A percentile compares a stretch with the other conserved stretches of the same genome.
Conservation (phyloP, 2,329 filamentous ascomycete genomes). For the Aspergillus tanneri region DNA sequence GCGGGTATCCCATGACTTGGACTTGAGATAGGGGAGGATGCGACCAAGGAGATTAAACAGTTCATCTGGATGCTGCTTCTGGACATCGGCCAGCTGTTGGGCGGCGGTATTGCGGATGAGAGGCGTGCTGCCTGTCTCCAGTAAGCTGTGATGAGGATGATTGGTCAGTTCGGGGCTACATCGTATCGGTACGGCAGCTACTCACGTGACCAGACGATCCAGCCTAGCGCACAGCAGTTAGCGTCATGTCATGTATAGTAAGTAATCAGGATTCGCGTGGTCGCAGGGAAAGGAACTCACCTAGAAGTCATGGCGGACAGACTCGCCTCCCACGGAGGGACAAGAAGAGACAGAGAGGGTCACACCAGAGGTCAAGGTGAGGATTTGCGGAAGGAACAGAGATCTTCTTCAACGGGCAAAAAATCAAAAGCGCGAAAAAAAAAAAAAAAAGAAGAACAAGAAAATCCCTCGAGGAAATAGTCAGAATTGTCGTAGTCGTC, state of each 20-base stretch:
- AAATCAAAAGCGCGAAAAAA: not conserved
- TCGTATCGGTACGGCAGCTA: constrained; percentile 29
- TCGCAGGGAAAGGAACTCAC: constrained; percentile 33
- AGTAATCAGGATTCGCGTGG: constrained; percentile 6
- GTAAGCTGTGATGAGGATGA: constrained; percentile 60
- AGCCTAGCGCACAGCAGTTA: constrained; percentile 56
- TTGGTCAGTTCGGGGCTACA: constrained; percentile 24
- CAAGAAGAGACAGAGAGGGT: constrained; percentile 17
- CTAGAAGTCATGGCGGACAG: constrained; percentile 43
- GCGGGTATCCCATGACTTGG: constrained; percentile 95
- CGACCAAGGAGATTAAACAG: constrained; percentile 91
- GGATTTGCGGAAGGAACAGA: not conserved
- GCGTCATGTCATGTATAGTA: constrained; percentile 26
- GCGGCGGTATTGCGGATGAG: constrained; percentile 96
- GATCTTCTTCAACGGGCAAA: not conserved
- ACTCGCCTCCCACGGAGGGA: constrained; percentile 26
- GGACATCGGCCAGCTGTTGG: constrained; percentile 93
- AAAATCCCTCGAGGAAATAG: no score
- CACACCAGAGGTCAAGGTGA: not conserved
- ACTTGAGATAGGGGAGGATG: constrained; percentile 91
- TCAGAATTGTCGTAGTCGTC: not conserved
- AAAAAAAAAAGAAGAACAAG: not conserved
- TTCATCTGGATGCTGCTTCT: constrained; percentile 97
- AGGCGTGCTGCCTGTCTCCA: constrained; percentile 95
- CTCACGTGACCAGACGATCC: constrained; percentile 83